Evolutionary conservation across 2,329 filamentous ascomycete species (phyloP), one percentile per base, ranked within the genome.

Genomic region (Talaromyces funiculosus): DNA sequence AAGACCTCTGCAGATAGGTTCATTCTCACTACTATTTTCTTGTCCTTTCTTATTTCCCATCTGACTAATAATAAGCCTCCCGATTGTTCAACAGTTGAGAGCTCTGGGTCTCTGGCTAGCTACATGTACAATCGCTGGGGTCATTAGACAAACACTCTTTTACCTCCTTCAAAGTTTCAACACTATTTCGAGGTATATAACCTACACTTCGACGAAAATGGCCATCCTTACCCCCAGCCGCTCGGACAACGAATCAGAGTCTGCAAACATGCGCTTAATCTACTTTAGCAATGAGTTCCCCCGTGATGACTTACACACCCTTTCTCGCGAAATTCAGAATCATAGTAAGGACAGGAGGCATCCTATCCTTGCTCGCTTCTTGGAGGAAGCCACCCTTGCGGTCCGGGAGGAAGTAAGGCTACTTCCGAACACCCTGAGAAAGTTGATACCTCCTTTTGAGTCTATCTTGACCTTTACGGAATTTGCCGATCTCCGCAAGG

Each of bases 221-320:
- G 38, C 38, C 8, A 42, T 42, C 18, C 38, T 42, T 6, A 42
- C 38, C 38, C 38, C 38, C 18, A 42, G 38, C 18, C 18, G 38
- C 7, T 42, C 38, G 3, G 38, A 42, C 38, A 42, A 42, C 4
- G 38, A 22, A 6, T 42, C 38, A 4, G 38, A 42, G 7, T 42
- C 38, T 9, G 22, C 38, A 42, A 42, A 18, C 38, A 42, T 42
- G 38, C 38, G 38, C 18, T 22, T 42, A 5, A 42, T 42, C 18
- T 80, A 75, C 66, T 81, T 81, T 66, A 73, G 75, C 63, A 79
- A 81, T 60, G 78, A 81, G 62, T 79, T 82, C 56, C 79, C 80
- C 0, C 69, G 69, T n/a, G 78, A 80, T 47, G 75, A 81, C 62
- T 64, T 81, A 12, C 62, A 70, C 24, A 64, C 71, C 24, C 63